Evolutionary conservation across 495 filamentous ascomycete species (phyloP).

Genomic region (Lophiotrema nucula): DNA sequence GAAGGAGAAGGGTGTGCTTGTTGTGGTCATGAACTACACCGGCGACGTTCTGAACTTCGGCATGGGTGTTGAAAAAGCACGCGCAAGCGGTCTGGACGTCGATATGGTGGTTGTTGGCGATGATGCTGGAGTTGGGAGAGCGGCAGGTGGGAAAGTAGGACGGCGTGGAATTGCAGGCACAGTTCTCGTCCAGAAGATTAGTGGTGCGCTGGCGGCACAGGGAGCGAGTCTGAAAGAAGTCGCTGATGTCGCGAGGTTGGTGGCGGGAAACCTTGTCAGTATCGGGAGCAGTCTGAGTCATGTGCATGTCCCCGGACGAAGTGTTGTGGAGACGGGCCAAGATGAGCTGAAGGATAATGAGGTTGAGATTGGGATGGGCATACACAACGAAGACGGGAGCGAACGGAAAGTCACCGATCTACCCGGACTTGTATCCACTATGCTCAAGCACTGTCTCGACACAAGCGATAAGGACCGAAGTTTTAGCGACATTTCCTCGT

Average conservation of each 20-base stretch:
- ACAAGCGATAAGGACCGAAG: conserved; percentile 74
- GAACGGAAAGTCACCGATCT: conserved; percentile 66
- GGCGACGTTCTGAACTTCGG: conserved; percentile 91
- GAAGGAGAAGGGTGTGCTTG: conserved; percentile 68
- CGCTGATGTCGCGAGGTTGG: conserved; percentile 65
- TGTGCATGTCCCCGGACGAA: conserved; percentile 88
- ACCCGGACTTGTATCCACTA: conserved; percentile 67
- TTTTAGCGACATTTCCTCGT: conserved; percentile 66
- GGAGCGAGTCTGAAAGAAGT: conserved; percentile 67
- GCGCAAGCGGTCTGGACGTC: conserved; percentile 71
- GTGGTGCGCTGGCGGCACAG: conserved; percentile 76
- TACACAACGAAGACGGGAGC: conserved; percentile 93
- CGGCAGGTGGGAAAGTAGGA: conserved; percentile 84
- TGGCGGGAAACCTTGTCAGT: conserved; percentile 74
- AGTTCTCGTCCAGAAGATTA: conserved; percentile 84
- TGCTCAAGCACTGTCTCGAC: conserved; percentile 82
- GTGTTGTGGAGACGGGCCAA: conserved; percentile 44
- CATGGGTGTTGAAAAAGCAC: conserved; percentile 89
- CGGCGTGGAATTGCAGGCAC: conserved; percentile 89
- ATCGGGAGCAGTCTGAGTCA: conserved; percentile 85
- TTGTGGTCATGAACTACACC: conserved; percentile 67
- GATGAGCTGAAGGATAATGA: conserved; percentile 64
- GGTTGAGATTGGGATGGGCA: conserved; percentile 96
- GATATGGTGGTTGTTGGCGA: conserved; percentile 97
- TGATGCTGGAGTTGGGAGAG: conserved; percentile 86